phyloP scores from a whole-genome alignment of 2,329 filamentous ascomycete species.

The Colletotrichum sp. region DNA sequence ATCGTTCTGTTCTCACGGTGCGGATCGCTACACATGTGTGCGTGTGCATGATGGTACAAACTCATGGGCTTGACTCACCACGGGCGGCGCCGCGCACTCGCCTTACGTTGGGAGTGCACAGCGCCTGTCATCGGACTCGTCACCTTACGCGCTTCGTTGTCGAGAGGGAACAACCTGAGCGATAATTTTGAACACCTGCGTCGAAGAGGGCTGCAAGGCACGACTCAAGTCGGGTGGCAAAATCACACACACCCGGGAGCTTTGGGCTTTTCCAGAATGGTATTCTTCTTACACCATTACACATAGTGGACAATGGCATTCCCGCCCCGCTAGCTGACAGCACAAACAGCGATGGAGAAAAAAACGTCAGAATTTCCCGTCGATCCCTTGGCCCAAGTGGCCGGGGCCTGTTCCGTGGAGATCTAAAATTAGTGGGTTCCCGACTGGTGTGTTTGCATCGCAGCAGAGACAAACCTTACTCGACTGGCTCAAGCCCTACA shows the following conservation, averaged over 20 bases:
- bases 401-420: not conserved
- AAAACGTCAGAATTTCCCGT: not conserved
- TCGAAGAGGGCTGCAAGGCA: not conserved
- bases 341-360: not conserved
- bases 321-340: not conserved
- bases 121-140: not conserved
- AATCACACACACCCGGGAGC: not conserved
- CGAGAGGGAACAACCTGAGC: not conserved
- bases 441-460: not conserved
- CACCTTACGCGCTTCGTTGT: not conserved
- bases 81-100: not conserved
- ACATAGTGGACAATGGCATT: not conserved
- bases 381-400: not conserved
- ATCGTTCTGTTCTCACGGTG: not conserved
- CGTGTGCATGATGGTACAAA: not conserved
- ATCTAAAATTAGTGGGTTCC: conserved; percentile 13
- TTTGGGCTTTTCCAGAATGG: not conserved
- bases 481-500: not conserved
- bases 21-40: not conserved
- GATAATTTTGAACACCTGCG: not conserved
- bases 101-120: not conserved
- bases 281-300: not conserved
- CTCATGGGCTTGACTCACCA: not conserved
- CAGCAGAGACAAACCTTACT: not conserved
- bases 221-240: not conserved